Base-by-base conservation (phyloP, 306 rosid genomes). In the Vigna radiata region DNA sequence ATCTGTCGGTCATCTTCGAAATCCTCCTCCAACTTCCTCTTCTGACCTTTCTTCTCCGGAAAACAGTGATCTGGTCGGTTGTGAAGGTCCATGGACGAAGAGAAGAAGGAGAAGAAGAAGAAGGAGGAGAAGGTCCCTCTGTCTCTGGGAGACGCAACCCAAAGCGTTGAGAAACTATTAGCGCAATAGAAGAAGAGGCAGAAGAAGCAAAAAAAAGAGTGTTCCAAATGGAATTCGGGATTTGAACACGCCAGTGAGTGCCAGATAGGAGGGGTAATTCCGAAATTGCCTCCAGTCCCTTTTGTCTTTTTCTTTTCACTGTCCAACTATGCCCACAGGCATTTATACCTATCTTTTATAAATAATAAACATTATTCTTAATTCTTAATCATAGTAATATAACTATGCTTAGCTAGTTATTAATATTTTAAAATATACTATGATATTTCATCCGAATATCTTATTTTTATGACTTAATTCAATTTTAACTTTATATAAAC, bases 21-120 rank as follows among this genome's bases (percentile, higher is more conserved):
- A 68, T 90, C 91, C 72, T 89, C 92, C 84, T 90, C 89, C 68
- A 87, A 90, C 79, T 92, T 92, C 85, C 96, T 84, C 90, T 92
- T 92, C 81, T 87, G 96, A 4, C 96, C 94, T 78, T 92, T 92
- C 87, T 87, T 80, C 93, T 88, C 92, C 17, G 91, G 87, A 52
- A 71, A 84, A 79, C 75, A 77, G 82, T 83, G 91, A 85, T 91
- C 92, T 46, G 77, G 85, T 53, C 81, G 87, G 70, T 78, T 70
- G 68, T 41, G 91, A 61, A 84, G 64, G 85, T 91, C 97, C 97
- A 91, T 91, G 6, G 53, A 66, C 59, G 17, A 17, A 17, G 27
- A 17, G 21, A 37, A 14, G 69, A 33, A 7, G 39, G 60, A 62
- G 70, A 39, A 54, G 63, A 46, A 2, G 41, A 16, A 48, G 49